Evolutionary conservation across 2,329 filamentous ascomycete genomes (phyloP), one percentile per base, ranked within the genome.

Genomic region (Cordyceps cicadae): DNA sequence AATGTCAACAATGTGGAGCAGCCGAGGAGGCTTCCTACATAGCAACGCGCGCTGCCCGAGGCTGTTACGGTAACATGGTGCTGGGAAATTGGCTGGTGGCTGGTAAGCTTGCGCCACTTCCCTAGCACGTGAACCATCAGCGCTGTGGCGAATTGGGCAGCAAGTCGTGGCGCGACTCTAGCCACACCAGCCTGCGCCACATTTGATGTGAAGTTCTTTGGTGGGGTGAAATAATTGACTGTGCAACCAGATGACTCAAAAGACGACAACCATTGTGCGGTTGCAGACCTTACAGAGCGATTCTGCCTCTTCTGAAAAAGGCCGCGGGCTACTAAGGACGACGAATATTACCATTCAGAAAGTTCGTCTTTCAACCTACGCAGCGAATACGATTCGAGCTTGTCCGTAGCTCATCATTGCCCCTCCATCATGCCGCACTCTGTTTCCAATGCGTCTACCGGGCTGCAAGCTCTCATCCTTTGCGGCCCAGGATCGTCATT

Each of bases 401-500:
- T 26, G 19, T 45, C 34, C 17, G 21, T 45, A 46, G 43, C 56
- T 51, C 50, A 58, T 58, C 26, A 59, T 48, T 63, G 63, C 37
- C 60, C 54, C 59, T 63, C 52, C 67, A 70, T 65, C 56, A 92
- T 92, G 89, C 89, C 89, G 69, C 89, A 92, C 79, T 88, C 88
- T 63, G 82, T 85, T 56, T 81, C 86, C 29, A 86, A 88, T 77
- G 87, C 89, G 67, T 81, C 87, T 62, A 85, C 88, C 62, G 89
- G 89, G 76, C 86, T 94, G 66, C 89, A 93, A 78, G 90, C 89
- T 67, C 76, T 94, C 65, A 90, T 94, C 62, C 81, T 94, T 54
- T 94, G 90, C 71, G 90, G 90, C 3, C 90, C 90, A 26, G 90
- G 90, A 59, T 89, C 87, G 9, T 92, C 88, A 0, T 88, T 94